A percentile compares a stretch with the other conserved stretches of the same genome.
phyloP scores from a whole-genome alignment of 331 rosid species.

The Arachis monticola region DNA sequence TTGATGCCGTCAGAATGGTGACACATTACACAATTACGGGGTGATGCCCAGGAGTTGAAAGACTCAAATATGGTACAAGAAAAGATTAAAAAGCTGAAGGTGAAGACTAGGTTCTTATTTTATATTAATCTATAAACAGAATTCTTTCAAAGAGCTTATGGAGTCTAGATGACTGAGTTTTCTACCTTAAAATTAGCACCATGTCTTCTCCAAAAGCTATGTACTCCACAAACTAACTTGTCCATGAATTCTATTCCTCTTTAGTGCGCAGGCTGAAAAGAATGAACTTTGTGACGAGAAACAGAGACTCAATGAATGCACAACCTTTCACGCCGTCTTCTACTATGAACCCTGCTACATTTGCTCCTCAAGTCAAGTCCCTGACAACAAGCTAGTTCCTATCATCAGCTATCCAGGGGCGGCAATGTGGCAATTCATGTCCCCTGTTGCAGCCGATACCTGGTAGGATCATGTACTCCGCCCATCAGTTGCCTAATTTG shows the following conservation, averaged over 20 bases:
- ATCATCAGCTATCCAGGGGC: slow-evolving; percentile 90
- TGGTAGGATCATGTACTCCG: slow-evolving; percentile 99
- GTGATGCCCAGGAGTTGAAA: slow-evolving; percentile 87
- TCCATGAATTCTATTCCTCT: slow-evolving; percentile 15
- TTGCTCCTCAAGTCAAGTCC: slow-evolving; percentile 85
- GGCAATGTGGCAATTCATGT: slow-evolving; percentile 99
- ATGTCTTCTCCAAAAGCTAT: background rate
- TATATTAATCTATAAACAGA: background rate
- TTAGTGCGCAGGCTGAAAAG: slow-evolving; percentile 72
- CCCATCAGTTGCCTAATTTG: slow-evolving; percentile 89
- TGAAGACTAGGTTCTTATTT: slow-evolving; percentile 28
- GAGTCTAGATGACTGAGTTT: slow-evolving; percentile 17
- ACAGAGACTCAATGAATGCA: slow-evolving; percentile 71
- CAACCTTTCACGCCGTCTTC: slow-evolving; percentile 82
- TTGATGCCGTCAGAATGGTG: slow-evolving; percentile 94
- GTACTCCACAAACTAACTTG: background rate
- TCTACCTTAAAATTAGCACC: background rate
- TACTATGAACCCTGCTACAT: slow-evolving; percentile 77
- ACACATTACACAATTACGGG: slow-evolving; percentile 75
- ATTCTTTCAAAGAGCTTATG: slow-evolving; percentile 25
- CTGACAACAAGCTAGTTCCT: slow-evolving; percentile 88
- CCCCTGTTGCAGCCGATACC: slow-evolving; percentile 97
- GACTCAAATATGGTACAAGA: slow-evolving; percentile 83
- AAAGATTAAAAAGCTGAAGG: slow-evolving; percentile 95
- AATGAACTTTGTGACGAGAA: slow-evolving; percentile 94